These are phyloP conservation scores for Vitis riparia DNA, from an alignment of 164 flowering plant species.

Conservation along the genomic window DNA sequence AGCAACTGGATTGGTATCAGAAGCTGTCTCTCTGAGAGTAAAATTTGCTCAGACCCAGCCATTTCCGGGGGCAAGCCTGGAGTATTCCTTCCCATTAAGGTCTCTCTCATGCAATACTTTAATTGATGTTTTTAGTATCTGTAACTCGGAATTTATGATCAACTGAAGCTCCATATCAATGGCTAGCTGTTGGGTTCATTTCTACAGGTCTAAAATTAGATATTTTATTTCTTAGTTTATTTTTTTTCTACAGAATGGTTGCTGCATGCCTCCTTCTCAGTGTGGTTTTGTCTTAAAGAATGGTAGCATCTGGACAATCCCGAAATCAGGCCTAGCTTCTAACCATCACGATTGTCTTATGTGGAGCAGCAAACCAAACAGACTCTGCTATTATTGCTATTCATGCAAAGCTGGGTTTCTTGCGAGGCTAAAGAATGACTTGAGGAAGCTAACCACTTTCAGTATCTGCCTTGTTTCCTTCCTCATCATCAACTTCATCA, in stretches of 20 bases:
- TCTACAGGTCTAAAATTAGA: background rate
- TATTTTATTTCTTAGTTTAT: background rate
- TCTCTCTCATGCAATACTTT: conserved; percentile 9
- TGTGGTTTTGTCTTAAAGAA: conserved; percentile 36
- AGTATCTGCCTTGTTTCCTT: conserved; percentile 44
- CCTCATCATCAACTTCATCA: conserved; percentile 47
- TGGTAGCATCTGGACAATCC: conserved; percentile 27
- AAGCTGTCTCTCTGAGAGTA: conserved; percentile 58
- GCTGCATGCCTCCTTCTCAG: conserved; percentile 61
- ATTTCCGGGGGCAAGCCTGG: background rate
- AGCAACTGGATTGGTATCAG: conserved; percentile 56
- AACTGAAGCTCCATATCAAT: too few relatives aligned
- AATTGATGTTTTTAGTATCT: background rate
- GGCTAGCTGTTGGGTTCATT: background rate
- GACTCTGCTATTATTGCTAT: conserved; percentile 45
- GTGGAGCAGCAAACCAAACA: conserved; percentile 35
- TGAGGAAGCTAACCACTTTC: conserved; percentile 52
- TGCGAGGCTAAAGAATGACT: conserved; percentile 45
- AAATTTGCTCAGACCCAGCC: conserved; percentile 41
- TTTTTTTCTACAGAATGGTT: conserved; percentile 50
- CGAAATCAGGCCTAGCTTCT: background rate
- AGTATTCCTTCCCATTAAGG: conserved; percentile 58
- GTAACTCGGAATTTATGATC: too few relatives aligned
- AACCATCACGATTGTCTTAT: conserved; percentile 31
- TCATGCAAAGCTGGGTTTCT: conserved; percentile 62